phyloP scores from a whole-genome alignment of 495 filamentous ascomycete genomes.

The Friedmanniomyces endolithicus region DNA sequence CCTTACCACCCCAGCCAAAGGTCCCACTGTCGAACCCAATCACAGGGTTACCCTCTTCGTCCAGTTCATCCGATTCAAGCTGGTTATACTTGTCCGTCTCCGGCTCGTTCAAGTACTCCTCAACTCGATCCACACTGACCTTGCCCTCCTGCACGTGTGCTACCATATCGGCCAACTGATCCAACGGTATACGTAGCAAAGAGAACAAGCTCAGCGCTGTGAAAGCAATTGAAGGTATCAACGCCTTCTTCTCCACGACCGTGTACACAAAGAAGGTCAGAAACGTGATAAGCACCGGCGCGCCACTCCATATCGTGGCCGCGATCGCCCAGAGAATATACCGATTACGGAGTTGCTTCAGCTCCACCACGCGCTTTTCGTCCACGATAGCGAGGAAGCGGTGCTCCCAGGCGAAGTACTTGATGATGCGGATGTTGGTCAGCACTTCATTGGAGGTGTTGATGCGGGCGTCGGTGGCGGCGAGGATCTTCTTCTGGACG shows the following conservation, averaged over 20 bases:
- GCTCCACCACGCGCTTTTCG: constrained; percentile 70
- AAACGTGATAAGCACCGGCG: constrained; percentile 89
- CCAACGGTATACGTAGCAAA: constrained; percentile 84
- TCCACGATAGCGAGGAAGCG: constrained; percentile 78
- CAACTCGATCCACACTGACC: constrained; percentile 92
- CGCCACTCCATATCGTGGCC: constrained; percentile 92
- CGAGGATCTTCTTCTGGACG: constrained; percentile 81
- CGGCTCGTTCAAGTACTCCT: constrained; percentile 86
- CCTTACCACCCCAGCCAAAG: constrained; percentile 74
- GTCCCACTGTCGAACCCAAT: constrained; percentile 79
- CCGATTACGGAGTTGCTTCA: constrained; percentile 61
- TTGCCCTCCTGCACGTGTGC: constrained; percentile 96
- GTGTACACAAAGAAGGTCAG: constrained; percentile 92
- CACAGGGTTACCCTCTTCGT: constrained; percentile 45
- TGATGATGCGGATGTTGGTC: constrained; percentile 97
- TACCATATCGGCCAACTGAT: constrained; percentile 97
- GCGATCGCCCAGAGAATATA: constrained; percentile 88
- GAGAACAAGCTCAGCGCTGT: constrained; percentile 93
- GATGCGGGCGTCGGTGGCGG: constrained; percentile 90
- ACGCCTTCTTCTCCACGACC: constrained; percentile 71
- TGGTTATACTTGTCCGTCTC: constrained; percentile 96
- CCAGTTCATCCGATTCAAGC: constrained; percentile 49
- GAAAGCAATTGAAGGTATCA: constrained; percentile 90
- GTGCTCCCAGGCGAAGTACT: constrained; percentile 98
- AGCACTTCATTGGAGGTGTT: constrained; percentile 94